These are phyloP conservation scores for Lithocarpus polystachyus DNA, from an alignment of 306 rosid genomes.

Conservation along the genomic window DNA sequence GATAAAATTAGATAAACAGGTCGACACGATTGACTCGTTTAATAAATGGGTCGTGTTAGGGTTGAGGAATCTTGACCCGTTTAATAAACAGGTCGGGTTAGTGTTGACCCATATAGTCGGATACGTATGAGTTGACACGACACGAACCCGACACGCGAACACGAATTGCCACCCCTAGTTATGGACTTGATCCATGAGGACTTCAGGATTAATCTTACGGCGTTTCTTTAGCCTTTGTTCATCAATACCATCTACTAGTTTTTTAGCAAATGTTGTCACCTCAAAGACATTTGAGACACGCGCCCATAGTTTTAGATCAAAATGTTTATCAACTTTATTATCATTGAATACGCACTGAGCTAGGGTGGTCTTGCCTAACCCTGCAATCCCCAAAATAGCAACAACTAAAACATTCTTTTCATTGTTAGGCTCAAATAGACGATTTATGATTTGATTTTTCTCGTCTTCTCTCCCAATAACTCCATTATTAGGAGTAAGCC, in stretches of 20 bases:
- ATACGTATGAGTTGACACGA: too few species aligned
- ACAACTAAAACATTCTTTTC: conserved; percentile 18
- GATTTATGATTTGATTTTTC: neutral
- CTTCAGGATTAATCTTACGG: too few species aligned
- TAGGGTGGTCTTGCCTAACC: neutral
- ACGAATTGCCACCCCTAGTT: too few species aligned
- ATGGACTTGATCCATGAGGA: too few species aligned
- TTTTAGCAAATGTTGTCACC: conserved; percentile 44
- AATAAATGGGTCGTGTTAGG: too few species aligned
- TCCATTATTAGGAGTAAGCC: neutral
- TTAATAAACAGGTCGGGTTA: too few species aligned
- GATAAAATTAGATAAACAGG: too few species aligned
- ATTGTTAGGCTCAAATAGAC: neutral
- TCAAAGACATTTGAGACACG: neutral
- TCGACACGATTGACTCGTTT: too few species aligned
- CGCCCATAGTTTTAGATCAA: rapidly evolving
- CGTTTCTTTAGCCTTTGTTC: neutral
- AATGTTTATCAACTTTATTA: rapidly evolving
- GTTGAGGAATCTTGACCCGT: too few species aligned
- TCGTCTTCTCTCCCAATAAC: conserved; percentile 32
- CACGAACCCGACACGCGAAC: too few species aligned
- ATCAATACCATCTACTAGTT: conserved; percentile 14
- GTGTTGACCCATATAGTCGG: too few species aligned
- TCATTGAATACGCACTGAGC: rapidly evolving
- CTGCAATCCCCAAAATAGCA: conserved; percentile 42